phyloP scores from a whole-genome alignment of 768 basidiomycete genomes.

The Dendrothele bispora region DNA sequence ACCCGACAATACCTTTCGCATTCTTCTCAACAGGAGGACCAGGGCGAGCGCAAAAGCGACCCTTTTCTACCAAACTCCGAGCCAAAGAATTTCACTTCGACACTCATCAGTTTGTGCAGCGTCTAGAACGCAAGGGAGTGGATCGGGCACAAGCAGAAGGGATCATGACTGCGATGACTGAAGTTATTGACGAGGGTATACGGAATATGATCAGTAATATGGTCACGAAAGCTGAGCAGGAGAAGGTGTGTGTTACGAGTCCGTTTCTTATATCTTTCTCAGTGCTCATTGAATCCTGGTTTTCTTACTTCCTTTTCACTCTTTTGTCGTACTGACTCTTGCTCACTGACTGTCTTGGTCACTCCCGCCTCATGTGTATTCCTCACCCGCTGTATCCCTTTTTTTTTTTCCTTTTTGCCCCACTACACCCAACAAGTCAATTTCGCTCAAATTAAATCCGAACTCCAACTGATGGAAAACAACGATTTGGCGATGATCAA shows the following conservation, averaged over 20 bases:
- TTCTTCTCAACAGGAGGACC: slow-evolving; percentile 3
- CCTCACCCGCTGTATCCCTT: too few species aligned
- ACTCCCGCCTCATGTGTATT: too few species aligned
- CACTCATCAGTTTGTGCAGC: slow-evolving; percentile 92
- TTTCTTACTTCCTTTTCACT: not conserved
- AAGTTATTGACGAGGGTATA: slow-evolving; percentile 96
- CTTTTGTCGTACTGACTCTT: not conserved
- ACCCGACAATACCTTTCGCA: not conserved
- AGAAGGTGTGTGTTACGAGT: slow-evolving; percentile 64
- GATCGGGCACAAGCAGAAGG: slow-evolving; percentile 93
- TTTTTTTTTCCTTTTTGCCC: slow-evolving; percentile 63
- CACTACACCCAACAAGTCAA: slow-evolving; percentile 96
- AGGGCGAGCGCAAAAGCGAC: too few species aligned
- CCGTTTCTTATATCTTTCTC: not conserved
- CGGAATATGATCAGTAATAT: slow-evolving; percentile 94
- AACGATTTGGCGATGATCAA: slow-evolving; percentile 95
- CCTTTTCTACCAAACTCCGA: slow-evolving; percentile 11
- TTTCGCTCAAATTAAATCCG: slow-evolving; percentile 95
- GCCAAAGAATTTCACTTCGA: slow-evolving; percentile 87
- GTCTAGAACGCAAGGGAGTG: slow-evolving; percentile 85
- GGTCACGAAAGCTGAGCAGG: slow-evolving; percentile 95
- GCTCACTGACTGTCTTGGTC: too few species aligned
- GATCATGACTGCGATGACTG: slow-evolving; percentile 94
- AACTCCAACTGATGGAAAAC: slow-evolving; percentile 94
- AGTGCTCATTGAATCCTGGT: not conserved